Evolutionary conservation across 129 eudicot genomes (phyloP).

Genomic region (Escallonia rubra): DNA sequence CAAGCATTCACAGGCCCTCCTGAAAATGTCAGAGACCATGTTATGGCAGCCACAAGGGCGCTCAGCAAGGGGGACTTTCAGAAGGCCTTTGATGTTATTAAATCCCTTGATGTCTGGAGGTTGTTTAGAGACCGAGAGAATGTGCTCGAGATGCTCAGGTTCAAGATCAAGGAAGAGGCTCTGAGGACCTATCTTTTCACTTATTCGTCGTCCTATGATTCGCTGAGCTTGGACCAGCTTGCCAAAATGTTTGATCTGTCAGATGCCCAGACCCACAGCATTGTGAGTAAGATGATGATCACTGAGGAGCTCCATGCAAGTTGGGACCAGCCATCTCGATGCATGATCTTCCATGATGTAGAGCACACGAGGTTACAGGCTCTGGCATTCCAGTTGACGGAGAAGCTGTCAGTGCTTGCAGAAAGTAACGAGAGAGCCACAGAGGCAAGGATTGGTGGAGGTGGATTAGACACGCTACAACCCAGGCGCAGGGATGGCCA

Average conservation of each 20-base stretch:
- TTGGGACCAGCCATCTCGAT: conserved; percentile 79
- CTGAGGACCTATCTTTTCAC: conserved; percentile 76
- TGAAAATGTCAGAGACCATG: conserved; percentile 88
- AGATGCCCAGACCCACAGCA: conserved; percentile 51
- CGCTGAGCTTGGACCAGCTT: conserved; percentile 67
- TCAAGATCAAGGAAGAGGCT: conserved; percentile 86
- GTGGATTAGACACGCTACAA: conserved; percentile 59
- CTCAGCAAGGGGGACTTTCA: conserved; percentile 82
- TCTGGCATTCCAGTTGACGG: conserved; percentile 76
- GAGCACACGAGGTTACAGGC: conserved; percentile 70
- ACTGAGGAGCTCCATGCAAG: conserved; percentile 84
- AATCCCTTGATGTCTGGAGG: conserved; percentile 83
- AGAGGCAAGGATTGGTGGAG: conserved; percentile 69
- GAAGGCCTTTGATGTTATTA: conserved; percentile 62
- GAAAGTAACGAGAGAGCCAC: conserved; percentile 74
- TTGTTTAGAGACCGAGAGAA: conserved; percentile 49
- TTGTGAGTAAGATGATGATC: conserved; percentile 83
- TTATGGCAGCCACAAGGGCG: conserved; percentile 88
- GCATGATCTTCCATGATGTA: conserved; percentile 84
- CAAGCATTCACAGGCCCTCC: conserved; percentile 93
- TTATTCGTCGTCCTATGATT: conserved; percentile 51
- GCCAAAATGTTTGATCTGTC: conserved; percentile 81
- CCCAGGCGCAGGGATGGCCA: conserved; percentile 68
- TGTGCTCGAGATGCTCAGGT: conserved; percentile 68
- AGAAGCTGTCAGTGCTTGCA: conserved; percentile 69